Conservation (phyloP, 2,329 filamentous ascomycete genomes). For the Exophiala mesophila region DNA sequence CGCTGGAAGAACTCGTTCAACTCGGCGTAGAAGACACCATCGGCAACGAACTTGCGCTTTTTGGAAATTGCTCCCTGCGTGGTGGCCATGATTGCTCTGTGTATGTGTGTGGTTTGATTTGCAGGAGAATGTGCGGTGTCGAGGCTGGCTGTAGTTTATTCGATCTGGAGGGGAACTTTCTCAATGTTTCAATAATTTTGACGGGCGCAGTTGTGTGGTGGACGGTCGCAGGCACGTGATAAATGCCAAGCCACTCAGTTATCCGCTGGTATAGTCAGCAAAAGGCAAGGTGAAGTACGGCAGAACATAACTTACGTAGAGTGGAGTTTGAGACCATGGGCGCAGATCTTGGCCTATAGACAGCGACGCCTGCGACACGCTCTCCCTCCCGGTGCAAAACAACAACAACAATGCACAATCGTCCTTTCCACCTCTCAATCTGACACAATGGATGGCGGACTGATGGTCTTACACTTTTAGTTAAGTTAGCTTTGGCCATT, state of each 20-base stretch:
- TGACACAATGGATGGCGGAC: too few relatives aligned
- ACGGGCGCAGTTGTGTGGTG: constrained; percentile 1
- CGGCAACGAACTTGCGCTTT: constrained; percentile 73
- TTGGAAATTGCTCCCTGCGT: constrained; percentile 50
- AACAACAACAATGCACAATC: too few relatives aligned
- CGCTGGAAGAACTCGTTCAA: constrained; percentile 99
- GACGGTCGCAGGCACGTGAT: not conserved
- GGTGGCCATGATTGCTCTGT: constrained; percentile 40
- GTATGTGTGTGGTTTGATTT: not conserved
- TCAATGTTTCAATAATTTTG: constrained; percentile 1
- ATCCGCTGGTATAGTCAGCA: too few relatives aligned
- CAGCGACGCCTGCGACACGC: too few relatives aligned
- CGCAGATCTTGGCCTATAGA: too few relatives aligned
- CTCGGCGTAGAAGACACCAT: constrained; percentile 99
- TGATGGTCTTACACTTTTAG: too few relatives aligned
- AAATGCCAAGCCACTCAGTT: constrained; percentile 2
- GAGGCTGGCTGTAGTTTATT: not conserved
- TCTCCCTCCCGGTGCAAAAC: too few relatives aligned
- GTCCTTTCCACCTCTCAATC: too few relatives aligned
- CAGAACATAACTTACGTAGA: too few relatives aligned
- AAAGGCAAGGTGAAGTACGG: too few relatives aligned
- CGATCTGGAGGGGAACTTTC: constrained; percentile 2
- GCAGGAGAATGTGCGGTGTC: not conserved
- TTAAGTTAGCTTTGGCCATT: too few relatives aligned
- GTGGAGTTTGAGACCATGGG: too few relatives aligned